A percentile compares a stretch with the other conserved stretches of the same genome.
Evolutionary conservation across 1,284 basidiomycete species (phyloP).

Genomic region (Clitocybe nebularis): DNA sequence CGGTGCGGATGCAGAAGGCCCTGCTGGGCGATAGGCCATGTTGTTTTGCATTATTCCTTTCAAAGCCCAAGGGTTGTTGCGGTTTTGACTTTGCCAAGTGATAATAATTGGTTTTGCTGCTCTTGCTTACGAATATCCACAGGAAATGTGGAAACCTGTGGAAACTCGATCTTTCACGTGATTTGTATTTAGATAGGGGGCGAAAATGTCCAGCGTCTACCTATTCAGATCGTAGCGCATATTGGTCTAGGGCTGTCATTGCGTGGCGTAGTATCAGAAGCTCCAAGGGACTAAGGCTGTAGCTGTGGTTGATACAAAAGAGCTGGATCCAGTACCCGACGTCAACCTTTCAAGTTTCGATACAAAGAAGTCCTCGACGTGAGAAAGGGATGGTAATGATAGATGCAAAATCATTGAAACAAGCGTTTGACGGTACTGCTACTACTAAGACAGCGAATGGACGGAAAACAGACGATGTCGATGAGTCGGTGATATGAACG

Average conservation of each 20-base stretch:
- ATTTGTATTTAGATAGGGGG: neutral
- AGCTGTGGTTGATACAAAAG: neutral
- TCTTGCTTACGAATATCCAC: neutral
- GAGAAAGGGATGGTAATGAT: neutral
- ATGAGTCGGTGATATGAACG: neutral
- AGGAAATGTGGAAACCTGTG: neutral
- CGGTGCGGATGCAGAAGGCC: slow-evolving; percentile 36
- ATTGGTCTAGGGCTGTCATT: neutral
- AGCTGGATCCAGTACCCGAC: neutral
- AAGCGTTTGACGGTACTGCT: neutral
- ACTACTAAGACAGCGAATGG: neutral
- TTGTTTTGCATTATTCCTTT: neutral
- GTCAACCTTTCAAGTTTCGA: neutral
- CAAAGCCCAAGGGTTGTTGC: slow-evolving; percentile 1
- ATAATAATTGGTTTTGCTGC: neutral
- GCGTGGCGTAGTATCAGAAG: neutral
- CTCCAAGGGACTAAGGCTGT: neutral
- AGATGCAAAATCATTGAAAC: neutral
- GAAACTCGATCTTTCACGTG: neutral
- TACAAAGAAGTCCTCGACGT: neutral
- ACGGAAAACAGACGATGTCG: neutral
- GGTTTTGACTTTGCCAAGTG: neutral
- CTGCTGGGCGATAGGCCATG: too few relatives aligned
- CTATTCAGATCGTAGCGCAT: neutral
- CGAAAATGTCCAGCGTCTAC: neutral